Percentiles rank a stretch among this genome's conserved stretches.
Conservation (phyloP, 2,329 filamentous ascomycete species). For the Aspergillus eucalypticola region DNA sequence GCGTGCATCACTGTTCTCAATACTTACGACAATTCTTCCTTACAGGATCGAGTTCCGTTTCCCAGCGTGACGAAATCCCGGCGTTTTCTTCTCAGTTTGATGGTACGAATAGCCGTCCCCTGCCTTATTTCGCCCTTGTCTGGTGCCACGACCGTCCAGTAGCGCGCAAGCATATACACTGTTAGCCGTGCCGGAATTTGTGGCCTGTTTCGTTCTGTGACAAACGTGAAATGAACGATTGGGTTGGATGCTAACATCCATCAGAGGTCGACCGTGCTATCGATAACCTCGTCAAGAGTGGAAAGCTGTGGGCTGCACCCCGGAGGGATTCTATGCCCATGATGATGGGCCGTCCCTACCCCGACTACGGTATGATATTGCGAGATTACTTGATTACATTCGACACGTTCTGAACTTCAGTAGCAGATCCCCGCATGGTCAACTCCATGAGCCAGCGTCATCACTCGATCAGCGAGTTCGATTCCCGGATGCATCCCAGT, state of each 20-base stretch:
- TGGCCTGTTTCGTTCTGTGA: background rate
- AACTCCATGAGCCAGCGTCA: conserved; percentile 68
- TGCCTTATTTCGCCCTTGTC: background rate
- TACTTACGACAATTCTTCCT: conserved; percentile 2
- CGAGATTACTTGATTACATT: conserved; percentile 18
- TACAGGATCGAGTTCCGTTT: conserved; percentile 71
- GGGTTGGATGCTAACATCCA: conserved; percentile 28
- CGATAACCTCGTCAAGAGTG: conserved; percentile 94
- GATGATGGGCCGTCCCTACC: conserved; percentile 59
- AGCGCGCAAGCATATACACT: background rate
- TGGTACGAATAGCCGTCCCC: conserved; percentile 58
- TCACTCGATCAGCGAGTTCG: conserved; percentile 83
- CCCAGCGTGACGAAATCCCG: conserved; percentile 70
- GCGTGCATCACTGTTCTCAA: background rate
- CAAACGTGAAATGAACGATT: background rate
- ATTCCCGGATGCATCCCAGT: conserved; percentile 70
- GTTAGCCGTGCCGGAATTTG: background rate
- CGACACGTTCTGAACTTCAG: conserved; percentile 27
- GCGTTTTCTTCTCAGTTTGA: conserved; percentile 88
- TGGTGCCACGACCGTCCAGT: background rate
- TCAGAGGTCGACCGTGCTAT: conserved; percentile 93
- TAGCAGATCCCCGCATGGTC: conserved; percentile 69
- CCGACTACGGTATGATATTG: conserved; percentile 60
- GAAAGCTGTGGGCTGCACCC: conserved; percentile 75
- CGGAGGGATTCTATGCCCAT: conserved; percentile 80